Evolutionary conservation across 2,329 filamentous ascomycete species (phyloP), one percentile per base, ranked within the genome.

Genomic region (Fusarium goolgardi): DNA sequence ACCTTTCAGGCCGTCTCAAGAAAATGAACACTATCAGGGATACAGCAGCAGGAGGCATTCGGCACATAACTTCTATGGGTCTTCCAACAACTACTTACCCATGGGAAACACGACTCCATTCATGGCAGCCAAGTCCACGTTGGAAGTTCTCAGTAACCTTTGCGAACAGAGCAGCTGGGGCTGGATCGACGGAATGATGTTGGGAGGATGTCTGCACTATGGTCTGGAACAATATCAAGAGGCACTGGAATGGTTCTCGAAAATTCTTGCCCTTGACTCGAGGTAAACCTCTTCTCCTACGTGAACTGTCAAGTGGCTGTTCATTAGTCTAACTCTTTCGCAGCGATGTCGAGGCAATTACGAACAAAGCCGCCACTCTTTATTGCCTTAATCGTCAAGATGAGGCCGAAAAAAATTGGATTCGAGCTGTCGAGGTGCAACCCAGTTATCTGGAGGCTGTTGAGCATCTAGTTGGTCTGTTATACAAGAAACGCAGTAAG

Each of bases 361-460:
- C 95, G 23, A 98, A 98, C 77, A 87, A 96, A 63, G 96, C 95
- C 23, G 95, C 95, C 23, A 94, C 95, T 2, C 82, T 97, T 25
- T 89, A 97, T 70, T 94, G 94, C 59, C 85, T 98, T 12, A 90
- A 93, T 63, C 89, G 91, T 61, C 91, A 91, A 60, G 86, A 91
- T 47, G 95, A 98, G 74, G 96, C 96, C 9, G 91, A 97, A 75
- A 85, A 89, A 59, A 87, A 94, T 75, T 99, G 96, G 96, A 83
- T 91, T 68, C 88, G 87, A 63, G 94, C 94, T n/a, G 89, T 98
- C 27, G 91, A 89, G 75, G 82, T 92, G 59, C 90, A 92, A 11
- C 96, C 96, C 1, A 91, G 89, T 75, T 96, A 97, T 79, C 91
- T 99, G 59, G 96, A 99, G 80, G 94, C 96, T 10, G 93, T 96